Conservation (phyloP, 495 filamentous ascomycete species). For the Aspergillus olivimuriae region DNA sequence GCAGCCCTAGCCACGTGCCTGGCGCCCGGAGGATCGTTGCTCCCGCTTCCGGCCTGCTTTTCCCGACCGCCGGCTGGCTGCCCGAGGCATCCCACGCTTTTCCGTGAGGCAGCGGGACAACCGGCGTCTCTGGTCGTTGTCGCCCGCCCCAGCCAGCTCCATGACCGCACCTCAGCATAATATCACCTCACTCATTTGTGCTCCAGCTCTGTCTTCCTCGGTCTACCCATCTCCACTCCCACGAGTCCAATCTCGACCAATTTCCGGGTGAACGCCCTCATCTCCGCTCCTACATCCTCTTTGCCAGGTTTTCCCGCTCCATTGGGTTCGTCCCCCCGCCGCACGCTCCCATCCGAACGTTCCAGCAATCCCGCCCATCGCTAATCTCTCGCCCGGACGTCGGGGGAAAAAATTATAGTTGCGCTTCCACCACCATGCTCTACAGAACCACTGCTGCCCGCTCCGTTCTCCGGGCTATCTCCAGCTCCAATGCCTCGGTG, state of each 20-base stretch:
- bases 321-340: constrained; percentile 29
- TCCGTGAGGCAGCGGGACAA: too few relatives aligned
- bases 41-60: constrained; percentile 7
- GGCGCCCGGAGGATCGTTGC: not conserved
- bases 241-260: constrained; percentile 26
- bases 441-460: constrained; percentile 42
- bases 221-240: constrained; percentile 24
- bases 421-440: constrained; percentile 36
- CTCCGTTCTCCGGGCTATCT: constrained; percentile 41
- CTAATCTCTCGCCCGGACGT: constrained; percentile 23
- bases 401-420: constrained; percentile 33
- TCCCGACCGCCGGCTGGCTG: constrained; percentile 4
- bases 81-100: constrained; percentile 32
- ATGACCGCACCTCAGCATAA: constrained; percentile 35
- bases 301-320: constrained; percentile 21
- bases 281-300: constrained; percentile 28
- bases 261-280: constrained; percentile 29
- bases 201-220: constrained; percentile 27
- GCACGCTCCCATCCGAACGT: constrained; percentile 27
- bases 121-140: constrained; percentile 26
- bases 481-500: constrained; percentile 44
- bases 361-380: constrained; percentile 21
- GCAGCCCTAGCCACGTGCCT: constrained; percentile 12
- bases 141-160: constrained; percentile 21
- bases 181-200: constrained; percentile 36